A percentile compares a stretch with the other conserved stretches of the same genome.
phyloP scores from a whole-genome alignment of 768 basidiomycete species.

The Trametopsis cervina region DNA sequence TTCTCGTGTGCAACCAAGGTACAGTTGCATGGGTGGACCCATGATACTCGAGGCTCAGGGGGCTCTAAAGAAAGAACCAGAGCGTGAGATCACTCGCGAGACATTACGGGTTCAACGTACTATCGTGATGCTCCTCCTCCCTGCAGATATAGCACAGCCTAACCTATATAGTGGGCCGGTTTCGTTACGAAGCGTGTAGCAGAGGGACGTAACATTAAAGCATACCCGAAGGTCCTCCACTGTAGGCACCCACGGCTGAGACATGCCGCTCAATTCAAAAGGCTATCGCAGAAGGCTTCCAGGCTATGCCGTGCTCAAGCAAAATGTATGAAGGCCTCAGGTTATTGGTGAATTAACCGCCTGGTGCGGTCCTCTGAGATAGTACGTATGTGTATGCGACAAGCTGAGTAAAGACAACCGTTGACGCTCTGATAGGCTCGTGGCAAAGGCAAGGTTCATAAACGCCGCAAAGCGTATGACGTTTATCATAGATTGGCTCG shows the following conservation, averaged over 20 bases:
- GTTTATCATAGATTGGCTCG: no score
- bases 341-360: no score
- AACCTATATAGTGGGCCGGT: conserved; percentile 30
- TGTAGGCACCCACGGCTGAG: conserved; percentile 19
- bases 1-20: conserved; percentile 76
- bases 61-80: conserved; percentile 27
- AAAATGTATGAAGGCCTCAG: no score
- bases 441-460: no score
- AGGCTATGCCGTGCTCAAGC: no score
- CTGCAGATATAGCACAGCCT: conserved; percentile 80
- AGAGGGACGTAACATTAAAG: not conserved
- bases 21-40: conserved; percentile 79
- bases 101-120: conserved; percentile 18
- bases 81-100: not conserved
- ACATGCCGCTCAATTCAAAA: no score
- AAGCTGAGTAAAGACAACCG: no score
- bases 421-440: no score
- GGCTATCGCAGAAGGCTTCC: no score
- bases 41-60: conserved; percentile 44
- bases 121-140: conserved; percentile 57
- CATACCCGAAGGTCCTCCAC: conserved; percentile 27
- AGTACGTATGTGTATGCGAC: no score
- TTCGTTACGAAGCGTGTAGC: not conserved
- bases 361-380: no score
- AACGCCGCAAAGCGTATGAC: no score